Evolutionary conservation across 352 stramenopile species (phyloP), one percentile per base, ranked within the genome.

Genomic region (Phytophthora pistaciae): DNA sequence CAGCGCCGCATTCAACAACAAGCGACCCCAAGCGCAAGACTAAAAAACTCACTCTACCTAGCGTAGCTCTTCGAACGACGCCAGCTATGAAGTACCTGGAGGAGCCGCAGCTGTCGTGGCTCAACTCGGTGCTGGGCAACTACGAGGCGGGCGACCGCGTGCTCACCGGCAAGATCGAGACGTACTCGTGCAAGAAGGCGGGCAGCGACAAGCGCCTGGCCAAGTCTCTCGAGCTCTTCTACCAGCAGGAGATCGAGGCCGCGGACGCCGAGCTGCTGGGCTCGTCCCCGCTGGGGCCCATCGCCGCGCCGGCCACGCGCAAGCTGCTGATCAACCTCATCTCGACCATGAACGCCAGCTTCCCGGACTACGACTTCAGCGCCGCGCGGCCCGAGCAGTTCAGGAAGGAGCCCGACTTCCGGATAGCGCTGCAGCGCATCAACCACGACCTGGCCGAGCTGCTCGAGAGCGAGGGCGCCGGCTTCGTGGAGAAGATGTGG

Each of bases 401-500:
- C 66, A 80, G 82, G 49, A 97, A 96, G 64, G 87, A 98, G 60
- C 66, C 72, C 50, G 87, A 96, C 79, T 93, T 95, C 68, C 85
- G 88, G 64, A 86, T 93, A 81, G 90, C 95, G 2, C 74, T 97
- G 53, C 93, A 97, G 58, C 78, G 82, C 53, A 91, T 98, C 66
- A 97, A 97, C 80, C 87, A 93, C 63, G 78, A 97, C 72, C 77
- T 97, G 63, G 86, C 85, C 7, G 92, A 97, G 66, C 78, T 96
- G 25, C 68, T 99, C 50, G 98, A 99, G 72, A 98, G 99, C 64
- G 98, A 99, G 83, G 96, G 88, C 38, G 98, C 96, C 56, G 95
- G 99, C 11, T 99, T 99, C 78, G 91, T 99, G 44, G 98, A 99
- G 80, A 98, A 98, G 64, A 91, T 99, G 69, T 97, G 98, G 81